Conservation (phyloP, 1,284 basidiomycete species). For the Ceraceosorus guamensis region DNA sequence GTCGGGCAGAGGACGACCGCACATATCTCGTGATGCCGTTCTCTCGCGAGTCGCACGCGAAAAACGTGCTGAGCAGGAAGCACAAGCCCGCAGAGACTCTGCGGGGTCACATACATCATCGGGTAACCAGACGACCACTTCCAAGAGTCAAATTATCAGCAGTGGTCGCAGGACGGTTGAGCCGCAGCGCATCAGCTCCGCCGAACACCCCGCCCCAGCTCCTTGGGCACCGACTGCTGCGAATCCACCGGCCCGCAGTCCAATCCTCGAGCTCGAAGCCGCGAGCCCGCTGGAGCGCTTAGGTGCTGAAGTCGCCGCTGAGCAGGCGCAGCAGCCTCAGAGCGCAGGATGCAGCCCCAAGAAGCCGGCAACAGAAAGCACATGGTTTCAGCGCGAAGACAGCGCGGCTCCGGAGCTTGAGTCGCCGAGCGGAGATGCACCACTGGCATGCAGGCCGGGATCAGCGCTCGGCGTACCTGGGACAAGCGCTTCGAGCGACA, state of each 20-base stretch:
- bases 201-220: too few relatives aligned
- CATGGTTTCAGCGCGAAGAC: not conserved
- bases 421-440: too few relatives aligned
- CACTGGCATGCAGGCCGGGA: too few relatives aligned
- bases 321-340: slow-evolving; percentile 1
- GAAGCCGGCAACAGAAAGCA: not conserved
- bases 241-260: slow-evolving; percentile 20
- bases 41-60: slow-evolving; percentile 37
- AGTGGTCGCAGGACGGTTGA: too few relatives aligned
- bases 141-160: too few relatives aligned
- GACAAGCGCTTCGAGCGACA: too few relatives aligned
- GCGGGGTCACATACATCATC: too few relatives aligned
- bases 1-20: slow-evolving; percentile 24
- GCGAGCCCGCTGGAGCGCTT: slow-evolving; percentile 30
- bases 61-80: slow-evolving; percentile 10
- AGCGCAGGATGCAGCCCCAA: too few relatives aligned
- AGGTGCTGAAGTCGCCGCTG: slow-evolving; percentile 22
- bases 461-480: too few relatives aligned
- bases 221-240: too few relatives aligned
- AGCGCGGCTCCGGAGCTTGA: not conserved
- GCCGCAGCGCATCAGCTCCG: not conserved
- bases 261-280: slow-evolving; percentile 19
- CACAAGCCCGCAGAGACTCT: too few relatives aligned
- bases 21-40: slow-evolving; percentile 43
- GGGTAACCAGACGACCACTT: too few relatives aligned